Conservation (phyloP, 2,329 filamentous ascomycete species). For the Tolypocladium nubicola region DNA sequence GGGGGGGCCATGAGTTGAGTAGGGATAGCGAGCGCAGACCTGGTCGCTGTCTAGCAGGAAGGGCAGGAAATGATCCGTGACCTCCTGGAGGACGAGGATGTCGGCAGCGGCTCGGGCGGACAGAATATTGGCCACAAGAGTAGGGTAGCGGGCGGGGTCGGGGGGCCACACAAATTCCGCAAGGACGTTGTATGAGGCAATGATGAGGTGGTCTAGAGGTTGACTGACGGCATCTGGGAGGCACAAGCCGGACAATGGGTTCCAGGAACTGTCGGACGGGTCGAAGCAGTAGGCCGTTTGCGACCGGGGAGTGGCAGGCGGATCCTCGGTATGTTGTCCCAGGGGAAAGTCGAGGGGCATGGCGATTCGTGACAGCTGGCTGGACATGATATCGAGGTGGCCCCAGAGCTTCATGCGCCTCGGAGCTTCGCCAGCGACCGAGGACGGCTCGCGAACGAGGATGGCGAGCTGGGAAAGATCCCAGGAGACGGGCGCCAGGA, state of each 20-base stretch:
- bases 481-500: constrained; percentile 39
- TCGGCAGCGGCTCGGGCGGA: constrained; percentile 31
- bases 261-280: not conserved
- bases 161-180: constrained; percentile 40
- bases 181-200: constrained; percentile 43
- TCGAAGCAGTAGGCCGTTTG: not conserved
- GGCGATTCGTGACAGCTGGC: not conserved
- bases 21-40: constrained; percentile 41
- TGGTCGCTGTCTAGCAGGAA: constrained; percentile 36
- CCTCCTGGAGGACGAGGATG: constrained; percentile 48
- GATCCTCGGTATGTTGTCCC: not conserved
- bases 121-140: constrained; percentile 33
- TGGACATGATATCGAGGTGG: constrained; percentile 26
- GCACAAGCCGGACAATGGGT: not conserved
- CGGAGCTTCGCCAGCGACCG: constrained; percentile 14
- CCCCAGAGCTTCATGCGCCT: constrained; percentile 49
- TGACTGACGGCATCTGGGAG: not conserved
- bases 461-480: constrained; percentile 36
- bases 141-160: constrained; percentile 26
- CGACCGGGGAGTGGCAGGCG: not conserved
- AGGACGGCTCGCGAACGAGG: constrained; percentile 35
- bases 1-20: constrained; percentile 46
- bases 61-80: constrained; percentile 52
- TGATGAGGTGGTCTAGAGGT: constrained; percentile 11
- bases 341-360: not conserved